Base-by-base conservation (phyloP, 75 land plant species). In the Cunninghamia lanceolata region DNA sequence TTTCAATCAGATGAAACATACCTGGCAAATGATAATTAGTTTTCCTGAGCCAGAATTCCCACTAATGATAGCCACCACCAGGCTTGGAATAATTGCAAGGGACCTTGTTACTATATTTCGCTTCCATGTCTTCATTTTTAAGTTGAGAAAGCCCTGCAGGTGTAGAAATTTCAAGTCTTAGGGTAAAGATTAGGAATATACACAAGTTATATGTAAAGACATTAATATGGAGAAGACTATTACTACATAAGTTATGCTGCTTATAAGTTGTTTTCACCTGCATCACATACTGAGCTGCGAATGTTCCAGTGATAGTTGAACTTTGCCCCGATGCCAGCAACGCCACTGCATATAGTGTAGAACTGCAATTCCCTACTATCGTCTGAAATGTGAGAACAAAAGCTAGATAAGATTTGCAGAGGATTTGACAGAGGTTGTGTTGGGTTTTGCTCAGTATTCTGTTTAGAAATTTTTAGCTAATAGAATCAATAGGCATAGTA, bases 241-340 rank as follows among this genome's bases (percentile, higher is more conserved):
- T 46, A 90, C 90, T 45, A 87, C 80, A n/a, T 86, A 86, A 21
- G 91, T 88, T 46, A 90, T 88, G 59, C 90, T 90, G 42, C 42
- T 40, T 40, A 40, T 40, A 40, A 40, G 3, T 1, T 40, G 42
- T 40, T 40, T 40, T 40, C 42, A 40, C 42, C 42, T 40, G 42
- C 42, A 40, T 40, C 42, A 40, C 42, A 40, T 1, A 40, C 42
- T 40, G 42, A 40, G 42, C 42, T 40, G 42, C 42, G 42, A 40
- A 40, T 40, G 42, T 40, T 40, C 42, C 42, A 4, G 42, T 40
- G 42, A 40, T 40, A 40, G 42, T 40, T 40, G 42, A 40, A 40
- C 42, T 40, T 50, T 90, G 91, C 9, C 91, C 91, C 1, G 85
- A 89, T 42, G 91, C 91, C 15, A 90, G 79, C 56, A 90, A 73